Percentiles rank a stretch among this genome's conserved stretches.
Evolutionary conservation across 2,329 filamentous ascomycete species (phyloP).

Genomic region (Endoconidiophora laricicola): DNA sequence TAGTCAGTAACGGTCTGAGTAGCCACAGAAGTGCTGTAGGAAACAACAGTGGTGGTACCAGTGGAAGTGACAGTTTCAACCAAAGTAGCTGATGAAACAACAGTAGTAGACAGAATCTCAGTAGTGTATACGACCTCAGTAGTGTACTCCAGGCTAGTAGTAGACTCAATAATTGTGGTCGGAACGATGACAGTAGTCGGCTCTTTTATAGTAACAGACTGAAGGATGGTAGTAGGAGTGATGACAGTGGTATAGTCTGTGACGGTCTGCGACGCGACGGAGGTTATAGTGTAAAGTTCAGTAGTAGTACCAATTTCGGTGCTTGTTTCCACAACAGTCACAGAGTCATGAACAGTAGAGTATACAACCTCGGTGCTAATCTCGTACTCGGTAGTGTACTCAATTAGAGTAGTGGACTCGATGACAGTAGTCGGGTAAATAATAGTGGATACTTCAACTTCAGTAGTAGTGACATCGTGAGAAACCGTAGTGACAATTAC

Average conservation of each 20-base stretch:
- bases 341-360: background rate
- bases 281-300: background rate
- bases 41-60: background rate
- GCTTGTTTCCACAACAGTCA: background rate
- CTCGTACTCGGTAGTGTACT: background rate
- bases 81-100: background rate
- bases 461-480: background rate
- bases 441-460: background rate
- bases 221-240: background rate
- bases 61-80: background rate
- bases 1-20: constrained; percentile 1
- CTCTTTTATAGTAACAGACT: background rate
- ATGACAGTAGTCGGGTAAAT: background rate
- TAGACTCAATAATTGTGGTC: background rate
- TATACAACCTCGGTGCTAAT: background rate
- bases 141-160: background rate
- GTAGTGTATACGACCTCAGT: background rate
- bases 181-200: constrained; percentile 7
- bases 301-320: background rate
- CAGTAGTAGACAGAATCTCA: background rate
- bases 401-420: background rate
- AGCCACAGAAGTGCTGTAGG: background rate
- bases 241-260: background rate
- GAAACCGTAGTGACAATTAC: background rate
- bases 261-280: background rate